Evolutionary conservation across 1,284 basidiomycete genomes (phyloP), one percentile per base, ranked within the genome.

Genomic region (Microbotryum intermedium): DNA sequence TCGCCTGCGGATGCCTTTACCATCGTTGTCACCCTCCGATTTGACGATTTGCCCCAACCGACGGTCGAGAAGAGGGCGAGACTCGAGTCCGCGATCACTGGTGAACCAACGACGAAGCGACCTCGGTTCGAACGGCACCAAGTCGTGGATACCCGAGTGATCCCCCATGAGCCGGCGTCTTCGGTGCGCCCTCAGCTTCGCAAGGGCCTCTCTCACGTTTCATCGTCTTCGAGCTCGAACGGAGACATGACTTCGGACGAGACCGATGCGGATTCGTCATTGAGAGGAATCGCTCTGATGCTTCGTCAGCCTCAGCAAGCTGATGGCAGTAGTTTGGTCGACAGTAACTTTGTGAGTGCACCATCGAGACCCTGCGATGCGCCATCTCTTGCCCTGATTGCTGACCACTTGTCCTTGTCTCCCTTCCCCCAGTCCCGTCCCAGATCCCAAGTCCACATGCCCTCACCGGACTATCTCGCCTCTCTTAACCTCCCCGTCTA

Each of bases 381-480:
- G 26, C n/a, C 28, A 48, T 28, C 28, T 48, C 28, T 13, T 13
- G 26, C n/a, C 6, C 16, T 48, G 46, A 48, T n/a, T n/a, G n/a
- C n/a, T n/a, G n/a, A n/a, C n/a, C n/a, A n/a, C n/a, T n/a, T n/a
- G n/a, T n/a, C n/a, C 46, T 23, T 48, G 6, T 48, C 28, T 20
- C 28, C 20, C 28, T 5, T n/a, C 46, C 13, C 46, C n/a, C 18
- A 51, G 50, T 30, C 50, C 20, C 13, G 25, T 26, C 20, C 46
- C 50, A 6, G 9, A 29, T 20, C 47, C 20, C 39, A 30, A 10
- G 20, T 10, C 26, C 28, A 26, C 10, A 48, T 59, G 0, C 55
- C 62, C 4, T 58, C 59, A 3, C 59, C 63, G 1, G 66, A 67
- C 42, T 67, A 67, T 45, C 61, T 63, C 42, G 55, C 65, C 59